These are phyloP conservation scores for Lasiodiplodia sp. DNA, from an alignment of 2,329 filamentous ascomycete species.

Conservation along the genomic window DNA sequence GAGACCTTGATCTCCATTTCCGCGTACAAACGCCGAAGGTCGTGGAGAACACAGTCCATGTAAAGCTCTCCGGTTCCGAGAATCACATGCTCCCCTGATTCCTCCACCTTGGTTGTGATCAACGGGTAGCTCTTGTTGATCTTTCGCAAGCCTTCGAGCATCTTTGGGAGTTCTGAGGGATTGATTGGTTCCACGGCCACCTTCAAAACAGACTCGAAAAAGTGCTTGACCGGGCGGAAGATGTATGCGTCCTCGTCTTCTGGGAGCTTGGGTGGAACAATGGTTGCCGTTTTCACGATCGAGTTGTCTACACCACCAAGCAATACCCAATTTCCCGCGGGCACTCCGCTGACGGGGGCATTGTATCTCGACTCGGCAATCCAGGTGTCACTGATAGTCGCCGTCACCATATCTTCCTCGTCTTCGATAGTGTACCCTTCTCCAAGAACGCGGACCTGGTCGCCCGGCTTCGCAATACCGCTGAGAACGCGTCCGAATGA, in stretches of 20 bases:
- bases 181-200: conserved; percentile 98
- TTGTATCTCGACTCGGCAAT: conserved; percentile 94
- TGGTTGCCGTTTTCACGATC: conserved; percentile 95
- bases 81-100: conserved; percentile 95
- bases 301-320: conserved; percentile 94
- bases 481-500: conserved; percentile 92
- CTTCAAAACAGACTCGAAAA: conserved; percentile 97
- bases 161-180: conserved; percentile 96
- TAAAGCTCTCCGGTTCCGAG: conserved; percentile 98
- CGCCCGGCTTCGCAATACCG: conserved; percentile 82
- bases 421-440: conserved; percentile 97
- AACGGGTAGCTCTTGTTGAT: conserved; percentile 98
- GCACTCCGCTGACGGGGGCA: conserved; percentile 87
- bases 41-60: conserved; percentile 98
- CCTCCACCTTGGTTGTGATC: conserved; percentile 95
- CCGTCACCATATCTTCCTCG: conserved; percentile 94
- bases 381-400: conserved; percentile 84
- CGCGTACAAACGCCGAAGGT: conserved; percentile 89
- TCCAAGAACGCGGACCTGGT: conserved; percentile 87
- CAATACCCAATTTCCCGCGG: conserved; percentile 93
- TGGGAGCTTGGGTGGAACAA: conserved; percentile 80
- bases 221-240: conserved; percentile 90
- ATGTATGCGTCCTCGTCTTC: conserved; percentile 94
- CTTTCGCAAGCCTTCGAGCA: conserved; percentile 95
- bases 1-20: conserved; percentile 99